Base-by-base conservation (phyloP, 768 basidiomycete species). In the Russula virescens region DNA sequence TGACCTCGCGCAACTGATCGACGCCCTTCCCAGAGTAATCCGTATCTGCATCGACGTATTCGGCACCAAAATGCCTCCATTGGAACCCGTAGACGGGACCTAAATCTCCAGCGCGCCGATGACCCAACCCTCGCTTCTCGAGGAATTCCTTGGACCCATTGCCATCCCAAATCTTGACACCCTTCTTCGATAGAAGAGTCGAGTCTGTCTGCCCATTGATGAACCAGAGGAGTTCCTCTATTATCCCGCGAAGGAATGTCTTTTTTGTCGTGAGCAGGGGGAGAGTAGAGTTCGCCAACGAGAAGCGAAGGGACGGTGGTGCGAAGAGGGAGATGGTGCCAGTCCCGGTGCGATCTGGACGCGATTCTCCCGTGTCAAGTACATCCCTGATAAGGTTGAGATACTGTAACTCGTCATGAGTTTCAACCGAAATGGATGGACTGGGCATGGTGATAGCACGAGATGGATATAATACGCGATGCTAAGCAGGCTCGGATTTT, bases 11-110 rank as follows among this genome's bases (percentile, higher is more conserved):
- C 50, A 98, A 78, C 77, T 99, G 96, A 76, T 99, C 96, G 47
- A 94, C 93, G 26, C 95, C 92, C 69, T 94, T 76, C 0, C 90
- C 90, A 0, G 79, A 75, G 70, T 97, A 97, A 68, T 89, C 84
- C 23, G 77, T 74, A 31, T 91, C 89, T 66, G 86, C 88, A 67
- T 89, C 84, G 35, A 75, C 74, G 67, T 96, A 96, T 62, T 83
- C 75, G 5, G 94, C 93, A 1, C 94, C 95, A 74, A 95, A 97
- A 73, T 95, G 92, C 59, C 94, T 80, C 94, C 94, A 98, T 69
- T 95, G 94, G 71, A 97, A 97, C 0, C 95, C 95, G 71, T 99
- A 99, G 0, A 99, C 93, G 0, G 96, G 96, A 0, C 97, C 97
- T 5, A 99, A 75, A 72, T 99, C 97, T 5, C 96, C 96, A 71